Conservation (phyloP, 345 rosid species). For the Combretum micranthum region DNA sequence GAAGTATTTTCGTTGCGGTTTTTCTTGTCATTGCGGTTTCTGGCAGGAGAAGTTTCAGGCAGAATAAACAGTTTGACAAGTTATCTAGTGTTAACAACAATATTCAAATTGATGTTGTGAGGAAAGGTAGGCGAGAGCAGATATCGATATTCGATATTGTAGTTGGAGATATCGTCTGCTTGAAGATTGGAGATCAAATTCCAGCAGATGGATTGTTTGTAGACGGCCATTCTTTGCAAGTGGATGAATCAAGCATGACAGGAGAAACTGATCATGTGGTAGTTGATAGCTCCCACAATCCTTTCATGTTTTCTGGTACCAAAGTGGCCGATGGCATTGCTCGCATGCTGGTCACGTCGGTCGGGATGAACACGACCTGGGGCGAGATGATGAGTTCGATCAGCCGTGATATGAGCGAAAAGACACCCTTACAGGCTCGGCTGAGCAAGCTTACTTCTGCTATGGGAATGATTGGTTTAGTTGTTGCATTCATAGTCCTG, state of each 20-base stretch:
- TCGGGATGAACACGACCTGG: constrained; percentile 71
- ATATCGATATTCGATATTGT: constrained; percentile 53
- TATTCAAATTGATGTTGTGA: constrained; percentile 41
- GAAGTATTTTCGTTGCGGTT: constrained; percentile 51
- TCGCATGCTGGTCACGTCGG: constrained; percentile 56
- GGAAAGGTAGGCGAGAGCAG: constrained; percentile 37
- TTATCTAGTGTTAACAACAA: constrained; percentile 44
- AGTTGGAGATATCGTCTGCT: constrained; percentile 51
- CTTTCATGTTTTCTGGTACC: constrained; percentile 56
- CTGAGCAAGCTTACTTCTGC: constrained; percentile 62
- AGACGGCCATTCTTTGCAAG: constrained; percentile 37
- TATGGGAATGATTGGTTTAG: constrained; percentile 51
- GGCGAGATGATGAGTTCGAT: constrained; percentile 73
- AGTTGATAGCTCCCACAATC: constrained; percentile 25
- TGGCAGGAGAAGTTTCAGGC: constrained; percentile 40
- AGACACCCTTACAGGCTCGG: constrained; percentile 61
- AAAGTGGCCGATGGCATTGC: constrained; percentile 50
- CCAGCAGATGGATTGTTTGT: constrained; percentile 62
- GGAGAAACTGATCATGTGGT: constrained; percentile 50
- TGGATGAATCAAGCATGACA: constrained; percentile 65
- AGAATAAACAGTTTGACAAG: constrained; percentile 44
- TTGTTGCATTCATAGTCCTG: constrained; percentile 61
- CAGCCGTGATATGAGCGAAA: constrained; percentile 29
- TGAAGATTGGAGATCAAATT: constrained; percentile 61
- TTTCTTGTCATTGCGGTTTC: constrained; percentile 49